Conservation (phyloP, 2,329 filamentous ascomycete genomes). For the Beauveria bassiana region DNA sequence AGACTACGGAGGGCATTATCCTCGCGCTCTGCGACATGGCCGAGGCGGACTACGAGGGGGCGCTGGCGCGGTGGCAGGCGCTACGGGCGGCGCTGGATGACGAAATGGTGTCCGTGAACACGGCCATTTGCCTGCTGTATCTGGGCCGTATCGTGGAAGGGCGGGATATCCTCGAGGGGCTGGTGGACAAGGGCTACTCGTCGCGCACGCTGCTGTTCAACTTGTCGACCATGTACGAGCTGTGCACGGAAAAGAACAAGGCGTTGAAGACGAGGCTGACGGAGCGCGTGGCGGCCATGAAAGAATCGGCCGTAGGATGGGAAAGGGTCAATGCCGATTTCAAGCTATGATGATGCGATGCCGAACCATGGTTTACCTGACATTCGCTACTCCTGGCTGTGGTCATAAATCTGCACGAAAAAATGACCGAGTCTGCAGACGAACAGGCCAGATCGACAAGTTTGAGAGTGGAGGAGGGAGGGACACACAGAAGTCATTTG, state of each 20-base stretch:
- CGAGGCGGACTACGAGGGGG: conserved; percentile 62
- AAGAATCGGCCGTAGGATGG: conserved; percentile 52
- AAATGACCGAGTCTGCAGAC: too few relatives aligned
- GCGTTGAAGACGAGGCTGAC: conserved; percentile 64
- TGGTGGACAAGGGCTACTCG: conserved; percentile 54
- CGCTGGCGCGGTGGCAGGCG: conserved; percentile 54
- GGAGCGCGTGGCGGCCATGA: conserved; percentile 57
- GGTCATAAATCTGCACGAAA: too few relatives aligned
- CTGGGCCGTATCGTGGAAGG: conserved; percentile 68
- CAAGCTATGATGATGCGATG: conserved; percentile 43
- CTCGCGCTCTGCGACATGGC: conserved; percentile 69
- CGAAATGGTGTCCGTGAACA: conserved; percentile 72
- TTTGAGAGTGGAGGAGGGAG: too few relatives aligned
- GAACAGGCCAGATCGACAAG: too few relatives aligned
- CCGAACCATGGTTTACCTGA: not conserved
- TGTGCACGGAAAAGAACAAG: conserved; percentile 71
- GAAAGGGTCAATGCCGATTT: conserved; percentile 68
- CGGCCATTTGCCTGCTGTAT: conserved; percentile 79
- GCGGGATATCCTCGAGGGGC: conserved; percentile 54
- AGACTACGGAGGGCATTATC: conserved; percentile 42
- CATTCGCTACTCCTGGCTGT: not conserved
- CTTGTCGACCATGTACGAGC: conserved; percentile 81
- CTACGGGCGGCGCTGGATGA: conserved; percentile 38
- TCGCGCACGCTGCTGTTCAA: conserved; percentile 86
- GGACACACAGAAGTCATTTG: too few relatives aligned